Percentiles rank a stretch among this genome's conserved stretches.
These are phyloP conservation scores for Spergularia bocconei DNA, from an alignment of 148 eudicot genomes.

Conservation along the genomic window DNA sequence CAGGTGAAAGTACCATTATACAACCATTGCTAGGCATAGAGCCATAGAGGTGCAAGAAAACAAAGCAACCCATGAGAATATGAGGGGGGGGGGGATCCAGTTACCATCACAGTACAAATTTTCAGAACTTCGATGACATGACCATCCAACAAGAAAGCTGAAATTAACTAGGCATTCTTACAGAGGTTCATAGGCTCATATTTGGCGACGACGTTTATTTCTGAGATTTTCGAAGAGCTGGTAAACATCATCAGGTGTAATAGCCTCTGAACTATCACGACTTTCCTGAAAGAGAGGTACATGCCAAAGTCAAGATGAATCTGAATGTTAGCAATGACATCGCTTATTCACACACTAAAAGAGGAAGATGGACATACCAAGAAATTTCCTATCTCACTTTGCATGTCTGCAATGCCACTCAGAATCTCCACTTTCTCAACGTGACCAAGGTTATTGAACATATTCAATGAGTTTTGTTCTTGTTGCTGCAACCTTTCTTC, in stretches of 20 bases:
- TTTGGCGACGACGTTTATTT: slow-evolving; percentile 66
- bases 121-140: slow-evolving; percentile 3
- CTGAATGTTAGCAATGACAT: neutral
- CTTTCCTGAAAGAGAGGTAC: slow-evolving; percentile 51
- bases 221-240: slow-evolving; percentile 88
- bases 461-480: slow-evolving; percentile 57
- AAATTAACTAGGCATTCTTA: slow-evolving; percentile 15
- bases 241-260: slow-evolving; percentile 76
- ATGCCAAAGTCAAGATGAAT: slow-evolving; percentile 7
- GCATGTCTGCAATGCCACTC: slow-evolving; percentile 86
- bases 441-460: slow-evolving; percentile 79
- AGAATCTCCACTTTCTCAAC: slow-evolving; percentile 84
- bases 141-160: slow-evolving; percentile 6
- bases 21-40: slow-evolving; percentile 6
- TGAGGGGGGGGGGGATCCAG: neutral
- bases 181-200: slow-evolving; percentile 19
- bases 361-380: slow-evolving; percentile 47
- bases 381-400: slow-evolving; percentile 69
- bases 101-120: slow-evolving; percentile 4
- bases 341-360: neutral
- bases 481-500: slow-evolving; percentile 76
- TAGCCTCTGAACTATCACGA: slow-evolving; percentile 55
- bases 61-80: neutral
- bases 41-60: slow-evolving; percentile 5
- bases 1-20: slow-evolving; percentile 17